Evolutionary conservation across 2,329 filamentous ascomycete species (phyloP), one percentile per base, ranked within the genome.

Genomic region (Dactylellina parvicollis): DNA sequence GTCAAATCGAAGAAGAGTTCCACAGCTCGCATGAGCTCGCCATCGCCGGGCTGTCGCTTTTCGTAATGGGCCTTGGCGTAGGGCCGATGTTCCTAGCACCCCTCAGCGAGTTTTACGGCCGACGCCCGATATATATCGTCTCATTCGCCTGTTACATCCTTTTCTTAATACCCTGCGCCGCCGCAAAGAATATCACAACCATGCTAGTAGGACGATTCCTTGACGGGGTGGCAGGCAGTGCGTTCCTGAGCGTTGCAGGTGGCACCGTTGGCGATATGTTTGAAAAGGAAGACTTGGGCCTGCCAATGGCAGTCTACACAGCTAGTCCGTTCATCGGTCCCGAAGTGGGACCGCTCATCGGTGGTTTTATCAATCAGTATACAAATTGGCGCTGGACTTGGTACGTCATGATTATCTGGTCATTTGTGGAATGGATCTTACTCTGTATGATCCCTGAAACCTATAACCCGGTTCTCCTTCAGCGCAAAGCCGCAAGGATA

Each of bases 181-280:
- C 93, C 18, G 90, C 91, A n/a, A 83, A 84, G 61, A 96, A 96
- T 78, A 90, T 93, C n/a, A 82, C 87, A 76, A 95, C 92, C 3
- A 87, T 96, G 83, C 82, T 96, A 56, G 82, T 96, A 12, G 85
- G 85, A 14, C 87, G 93, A 4, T 96, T 96, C 80, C 85, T 97
- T 52, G 86, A 89, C 77, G 91, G 91, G 2, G 82, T 93, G 32
- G 84, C 89, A 0, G 90, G 90, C 2, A 88, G 86, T 75, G 86
- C 88, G 1, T 90, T 90, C 75, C 79, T 90, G 69, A 86, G 86
- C 67, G 92, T 96, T 1, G 90, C 92, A 0, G 92, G 92, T 40
- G 92, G 92, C 10, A 96, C 91, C 0, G 91, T 96, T 14, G 90
- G 92, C 32, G 92, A 96, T 78, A 81, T 94, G 75, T 95, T 94